These are phyloP conservation scores for Monosporozyma servazzii DNA, from an alignment of 805 yeast species.

Conservation along the genomic window DNA sequence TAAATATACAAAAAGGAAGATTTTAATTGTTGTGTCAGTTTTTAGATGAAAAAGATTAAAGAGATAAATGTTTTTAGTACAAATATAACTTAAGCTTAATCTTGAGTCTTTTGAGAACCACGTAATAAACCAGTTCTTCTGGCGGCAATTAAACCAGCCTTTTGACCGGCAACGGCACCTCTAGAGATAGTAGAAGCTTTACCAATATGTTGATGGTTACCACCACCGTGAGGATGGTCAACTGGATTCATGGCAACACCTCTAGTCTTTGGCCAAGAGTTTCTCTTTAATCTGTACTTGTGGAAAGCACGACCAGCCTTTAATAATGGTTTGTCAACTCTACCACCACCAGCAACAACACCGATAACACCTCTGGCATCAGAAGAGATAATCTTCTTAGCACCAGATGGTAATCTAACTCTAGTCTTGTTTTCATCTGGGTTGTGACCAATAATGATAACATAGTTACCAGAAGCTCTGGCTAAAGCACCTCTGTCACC, in stretches of 20 bases:
- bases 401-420: slow-evolving; percentile 98
- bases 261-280: slow-evolving; percentile 99
- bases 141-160: slow-evolving; percentile 99
- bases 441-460: slow-evolving; percentile 98
- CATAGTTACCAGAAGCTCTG: slow-evolving; percentile 99
- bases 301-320: slow-evolving; percentile 99
- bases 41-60: background rate
- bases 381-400: slow-evolving; percentile 92
- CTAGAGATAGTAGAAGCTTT: slow-evolving; percentile 98
- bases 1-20: slow-evolving; percentile 8
- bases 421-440: slow-evolving; percentile 98
- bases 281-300: slow-evolving; percentile 98
- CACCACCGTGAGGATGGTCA: slow-evolving; percentile 99
- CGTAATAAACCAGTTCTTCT: slow-evolving; percentile 99
- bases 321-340: slow-evolving; percentile 98
- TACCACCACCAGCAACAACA: slow-evolving; percentile 99
- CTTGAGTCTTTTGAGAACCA: slow-evolving; percentile 95
- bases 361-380: slow-evolving; percentile 99
- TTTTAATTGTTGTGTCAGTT: slow-evolving; percentile 1
- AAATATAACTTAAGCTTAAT: slow-evolving; percentile 34
- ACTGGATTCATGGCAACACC: slow-evolving; percentile 99
- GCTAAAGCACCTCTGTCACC: slow-evolving; percentile 99
- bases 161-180: slow-evolving; percentile 99
- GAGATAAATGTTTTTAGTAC: slow-evolving; percentile 2
- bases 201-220: slow-evolving; percentile 99